These are phyloP conservation scores for Trichophyton simii DNA, from an alignment of 2,329 filamentous ascomycete genomes.

Conservation along the genomic window DNA sequence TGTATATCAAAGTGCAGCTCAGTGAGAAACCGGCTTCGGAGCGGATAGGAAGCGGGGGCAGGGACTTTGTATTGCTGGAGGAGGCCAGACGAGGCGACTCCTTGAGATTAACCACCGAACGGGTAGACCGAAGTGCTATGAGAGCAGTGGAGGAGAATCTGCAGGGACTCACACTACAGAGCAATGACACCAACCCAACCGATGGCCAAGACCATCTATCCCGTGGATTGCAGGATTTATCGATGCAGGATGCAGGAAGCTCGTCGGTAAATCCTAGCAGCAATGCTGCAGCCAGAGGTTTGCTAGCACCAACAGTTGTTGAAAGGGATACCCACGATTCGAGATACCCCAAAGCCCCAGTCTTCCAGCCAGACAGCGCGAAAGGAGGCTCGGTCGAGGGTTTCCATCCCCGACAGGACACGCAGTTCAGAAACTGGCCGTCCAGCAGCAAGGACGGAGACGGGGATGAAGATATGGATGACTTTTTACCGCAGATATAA, in stretches of 20 bases:
- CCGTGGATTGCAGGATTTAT: not conserved
- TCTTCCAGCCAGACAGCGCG: constrained; percentile 22
- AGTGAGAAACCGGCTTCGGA: constrained; percentile 78
- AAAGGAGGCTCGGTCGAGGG: constrained; percentile 32
- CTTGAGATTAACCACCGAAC: not conserved
- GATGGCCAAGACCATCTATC: not conserved
- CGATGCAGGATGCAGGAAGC: not conserved
- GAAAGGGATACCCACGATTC: constrained; percentile 7
- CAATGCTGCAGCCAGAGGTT: not conserved
- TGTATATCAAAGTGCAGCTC: constrained; percentile 83
- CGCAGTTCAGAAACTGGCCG: not conserved
- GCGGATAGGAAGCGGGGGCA: constrained; percentile 47
- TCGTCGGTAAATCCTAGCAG: constrained; percentile 6
- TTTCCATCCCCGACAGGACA: constrained; percentile 23
- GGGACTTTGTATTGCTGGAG: constrained; percentile 51
- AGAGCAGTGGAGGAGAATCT: constrained; percentile 15
- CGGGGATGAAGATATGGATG: constrained; percentile 4
- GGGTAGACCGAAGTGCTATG: not conserved
- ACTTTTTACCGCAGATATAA: constrained; percentile 1
- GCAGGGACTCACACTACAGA: not conserved
- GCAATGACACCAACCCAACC: too few species aligned
- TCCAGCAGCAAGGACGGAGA: not conserved
- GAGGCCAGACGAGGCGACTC: constrained; percentile 37
- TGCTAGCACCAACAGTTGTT: not conserved
- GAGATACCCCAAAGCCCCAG: constrained; percentile 20